Base-by-base conservation (phyloP, 2,329 filamentous ascomycete genomes). In the Aspergillus puulaauensis region DNA sequence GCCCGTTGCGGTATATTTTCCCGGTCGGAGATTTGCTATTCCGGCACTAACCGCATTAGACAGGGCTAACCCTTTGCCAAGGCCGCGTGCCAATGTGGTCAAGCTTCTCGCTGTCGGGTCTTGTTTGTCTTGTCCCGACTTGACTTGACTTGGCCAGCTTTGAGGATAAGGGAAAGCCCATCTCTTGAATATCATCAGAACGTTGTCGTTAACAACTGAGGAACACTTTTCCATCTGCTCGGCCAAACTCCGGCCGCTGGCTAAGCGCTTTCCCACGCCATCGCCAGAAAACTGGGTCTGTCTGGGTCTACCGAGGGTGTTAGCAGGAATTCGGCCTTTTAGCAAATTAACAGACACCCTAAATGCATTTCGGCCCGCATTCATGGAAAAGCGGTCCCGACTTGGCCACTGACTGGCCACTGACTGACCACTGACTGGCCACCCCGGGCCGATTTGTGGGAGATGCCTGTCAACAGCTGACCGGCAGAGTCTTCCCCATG, bases 401-500 rank as follows among this genome's bases (percentile, higher is more conserved):
- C 48, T 40, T 14, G 27, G 27, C 27, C 27, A 31, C 1, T 31
- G 9, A 31, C 3, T 31, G 27, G 27, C 9, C 27, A 11, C 9
- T 31, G 27, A 31, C 27, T 11, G 48, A 24, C 39, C 39, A 8
- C 14, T 53, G 27, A 53, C 51, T 45, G 51, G 51, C 27, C 41
- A 39, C 37, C 19, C 14, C 51, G 51, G 51, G 24, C 51, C 51
- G 51, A 46, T 53, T 3, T 23, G 50, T 52, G 39, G 50, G 9
- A 31, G 27, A 31, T 31, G 27, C 9, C 27, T 31, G 27, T 11
- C 8, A 24, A 31, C 27, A 11, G 27, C 27, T 31, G 27, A 58
- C 55, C 58, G 58, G 58, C 55, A 58, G 57, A 58, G 44, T 54
- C 58, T 57, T 60, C 54, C 49, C 21, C 12, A 27, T 45, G 52